Conservation (phyloP, 1,139 yeast genomes). For the Geotrichum restrictum region DNA sequence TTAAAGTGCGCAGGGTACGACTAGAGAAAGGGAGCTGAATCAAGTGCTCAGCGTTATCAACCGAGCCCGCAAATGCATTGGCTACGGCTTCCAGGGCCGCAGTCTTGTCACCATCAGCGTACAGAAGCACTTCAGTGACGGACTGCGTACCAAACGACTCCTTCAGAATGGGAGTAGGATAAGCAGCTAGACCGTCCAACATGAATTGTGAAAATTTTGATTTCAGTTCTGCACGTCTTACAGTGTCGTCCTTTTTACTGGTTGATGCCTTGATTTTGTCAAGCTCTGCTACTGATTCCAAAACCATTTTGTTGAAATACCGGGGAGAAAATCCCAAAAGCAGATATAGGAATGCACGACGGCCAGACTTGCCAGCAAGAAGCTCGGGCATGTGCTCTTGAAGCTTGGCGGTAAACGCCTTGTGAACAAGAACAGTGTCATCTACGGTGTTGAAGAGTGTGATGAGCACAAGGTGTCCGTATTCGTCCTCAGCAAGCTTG, state of each 20-base stretch:
- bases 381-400: constrained; percentile 55
- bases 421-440: constrained; percentile 80
- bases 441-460: constrained; percentile 83
- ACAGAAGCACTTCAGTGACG: constrained; percentile 66
- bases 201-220: constrained; percentile 64
- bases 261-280: constrained; percentile 66
- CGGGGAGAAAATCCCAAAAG: constrained; percentile 71
- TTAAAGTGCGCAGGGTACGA: constrained; percentile 71
- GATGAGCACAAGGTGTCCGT: constrained; percentile 77
- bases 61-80: constrained; percentile 33
- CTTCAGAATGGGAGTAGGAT: constrained; percentile 50
- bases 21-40: constrained; percentile 65
- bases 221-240: constrained; percentile 67
- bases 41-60: constrained; percentile 62
- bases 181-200: constrained; percentile 51
- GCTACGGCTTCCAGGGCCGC: constrained; percentile 61
- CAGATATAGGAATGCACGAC: constrained; percentile 78
- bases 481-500: constrained; percentile 75
- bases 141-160: constrained; percentile 83
- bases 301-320: constrained; percentile 69
- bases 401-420: constrained; percentile 62
- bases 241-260: constrained; percentile 79
- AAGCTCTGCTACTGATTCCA: constrained; percentile 57
- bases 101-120: constrained; percentile 49
- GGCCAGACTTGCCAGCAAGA: constrained; percentile 67